Percentiles rank a stretch among this genome's conserved stretches.
Evolutionary conservation across 495 filamentous ascomycete genomes (phyloP).

Genomic region (Talaromyces nanjingensis): DNA sequence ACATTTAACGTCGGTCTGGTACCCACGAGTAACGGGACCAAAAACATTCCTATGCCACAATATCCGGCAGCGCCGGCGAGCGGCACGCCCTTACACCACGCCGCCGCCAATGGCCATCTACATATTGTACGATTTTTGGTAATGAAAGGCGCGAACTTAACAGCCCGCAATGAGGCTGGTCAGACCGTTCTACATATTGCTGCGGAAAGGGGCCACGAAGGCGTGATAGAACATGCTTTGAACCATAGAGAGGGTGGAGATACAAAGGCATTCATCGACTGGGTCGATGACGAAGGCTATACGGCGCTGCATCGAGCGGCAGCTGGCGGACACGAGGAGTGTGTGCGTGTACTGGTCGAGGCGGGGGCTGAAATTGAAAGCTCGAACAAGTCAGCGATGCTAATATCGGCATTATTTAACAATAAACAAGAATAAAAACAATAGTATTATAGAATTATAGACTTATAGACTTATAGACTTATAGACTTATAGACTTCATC

Average conservation of each 20-base stretch:
- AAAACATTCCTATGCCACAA: neutral
- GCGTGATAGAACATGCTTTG: neutral
- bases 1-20: neutral
- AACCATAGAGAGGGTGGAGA: neutral
- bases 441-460: neutral
- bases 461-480: neutral
- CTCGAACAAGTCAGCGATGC: neutral
- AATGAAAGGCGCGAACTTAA: neutral
- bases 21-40: neutral
- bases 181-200: neutral
- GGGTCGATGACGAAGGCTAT: neutral
- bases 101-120: neutral
- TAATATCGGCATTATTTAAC: neutral
- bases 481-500: neutral
- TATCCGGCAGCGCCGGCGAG: neutral
- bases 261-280: neutral
- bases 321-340: constrained; percentile 3
- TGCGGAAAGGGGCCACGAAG: neutral
- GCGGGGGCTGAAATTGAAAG: constrained; percentile 5
- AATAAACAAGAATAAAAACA: neutral
- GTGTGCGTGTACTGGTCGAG: constrained; percentile 3
- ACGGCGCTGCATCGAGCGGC: neutral
- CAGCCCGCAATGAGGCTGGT: neutral
- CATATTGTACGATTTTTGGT: constrained; percentile 1
- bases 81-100: constrained; percentile 1